Conservation (phyloP, 345 rosid genomes). For the Mallotus nudiflorus region DNA sequence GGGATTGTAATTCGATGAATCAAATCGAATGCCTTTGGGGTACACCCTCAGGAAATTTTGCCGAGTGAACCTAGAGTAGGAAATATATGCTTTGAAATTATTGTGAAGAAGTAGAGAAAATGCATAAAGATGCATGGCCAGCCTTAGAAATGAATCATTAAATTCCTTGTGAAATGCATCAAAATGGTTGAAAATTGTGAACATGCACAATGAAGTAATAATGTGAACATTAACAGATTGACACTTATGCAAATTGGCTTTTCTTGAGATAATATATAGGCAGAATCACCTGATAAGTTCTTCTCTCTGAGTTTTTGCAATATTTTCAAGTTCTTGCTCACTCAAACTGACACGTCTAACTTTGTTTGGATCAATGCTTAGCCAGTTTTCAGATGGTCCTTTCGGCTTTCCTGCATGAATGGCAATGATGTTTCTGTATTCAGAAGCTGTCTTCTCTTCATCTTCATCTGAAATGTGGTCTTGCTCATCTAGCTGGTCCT, state of each 20-base stretch:
- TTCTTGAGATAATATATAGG: too few species aligned
- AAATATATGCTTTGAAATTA: constrained; percentile 2
- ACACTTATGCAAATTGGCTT: too few species aligned
- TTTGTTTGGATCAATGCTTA: constrained; percentile 16
- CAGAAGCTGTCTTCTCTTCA: constrained; percentile 25
- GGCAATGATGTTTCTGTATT: constrained; percentile 28
- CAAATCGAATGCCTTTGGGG: constrained; percentile 26
- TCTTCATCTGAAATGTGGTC: constrained; percentile 18
- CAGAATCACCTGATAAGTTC: constrained; percentile 24
- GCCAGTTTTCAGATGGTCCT: constrained; percentile 22
- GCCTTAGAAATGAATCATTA: too few species aligned
- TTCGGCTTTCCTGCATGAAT: constrained; percentile 31
- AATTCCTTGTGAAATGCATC: too few species aligned
- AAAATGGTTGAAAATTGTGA: too few species aligned
- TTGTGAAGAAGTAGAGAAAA: too few species aligned
- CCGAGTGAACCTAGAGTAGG: constrained; percentile 23
- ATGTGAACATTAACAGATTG: too few species aligned
- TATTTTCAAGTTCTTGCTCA: constrained; percentile 28
- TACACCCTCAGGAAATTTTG: constrained; percentile 26
- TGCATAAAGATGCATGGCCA: too few species aligned
- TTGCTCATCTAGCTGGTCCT: constrained; percentile 23
- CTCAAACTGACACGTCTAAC: constrained; percentile 33
- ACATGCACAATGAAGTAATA: too few species aligned
- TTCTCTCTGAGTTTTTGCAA: constrained; percentile 15
- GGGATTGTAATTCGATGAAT: constrained; percentile 29